A percentile compares a stretch with the other conserved stretches of the same genome.
Conservation (phyloP, 2,329 filamentous ascomycete species). For the Cercospora sojina region DNA sequence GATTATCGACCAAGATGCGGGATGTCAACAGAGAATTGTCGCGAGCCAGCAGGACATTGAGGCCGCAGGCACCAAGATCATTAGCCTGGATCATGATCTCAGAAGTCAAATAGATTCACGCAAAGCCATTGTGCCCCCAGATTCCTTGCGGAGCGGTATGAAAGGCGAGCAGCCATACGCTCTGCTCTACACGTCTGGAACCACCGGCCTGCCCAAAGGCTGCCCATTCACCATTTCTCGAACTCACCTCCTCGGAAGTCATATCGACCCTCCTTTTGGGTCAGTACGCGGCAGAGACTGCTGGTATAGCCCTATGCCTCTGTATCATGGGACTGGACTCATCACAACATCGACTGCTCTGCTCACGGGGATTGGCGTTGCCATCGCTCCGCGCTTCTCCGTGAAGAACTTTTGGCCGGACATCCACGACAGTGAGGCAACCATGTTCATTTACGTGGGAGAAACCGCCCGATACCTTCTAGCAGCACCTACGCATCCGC, state of each 20-base stretch:
- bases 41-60: conserved; percentile 51
- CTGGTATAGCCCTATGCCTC: conserved; percentile 74
- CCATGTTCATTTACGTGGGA: conserved; percentile 73
- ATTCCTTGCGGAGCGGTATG: conserved; percentile 31
- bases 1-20: conserved; percentile 48
- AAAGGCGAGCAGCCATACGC: conserved; percentile 58
- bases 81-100: conserved; percentile 52
- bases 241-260: conserved; percentile 41
- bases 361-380: conserved; percentile 56
- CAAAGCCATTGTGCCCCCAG: conserved; percentile 28
- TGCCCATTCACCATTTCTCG: conserved; percentile 60
- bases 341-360: conserved; percentile 62
- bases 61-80: conserved; percentile 56
- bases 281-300: conserved; percentile 58
- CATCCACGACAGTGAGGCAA: conserved; percentile 64
- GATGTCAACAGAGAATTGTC: conserved; percentile 57
- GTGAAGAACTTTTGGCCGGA: conserved; percentile 70
- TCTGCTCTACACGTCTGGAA: conserved; percentile 76
- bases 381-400: conserved; percentile 66
- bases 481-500: conserved; percentile 61
- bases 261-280: conserved; percentile 38
- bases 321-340: conserved; percentile 73
- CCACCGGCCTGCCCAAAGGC: conserved; percentile 71
- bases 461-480: conserved; percentile 74
- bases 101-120: conserved; percentile 45